phyloP scores from a whole-genome alignment of 306 rosid genomes.

The Casuarina glauca region DNA sequence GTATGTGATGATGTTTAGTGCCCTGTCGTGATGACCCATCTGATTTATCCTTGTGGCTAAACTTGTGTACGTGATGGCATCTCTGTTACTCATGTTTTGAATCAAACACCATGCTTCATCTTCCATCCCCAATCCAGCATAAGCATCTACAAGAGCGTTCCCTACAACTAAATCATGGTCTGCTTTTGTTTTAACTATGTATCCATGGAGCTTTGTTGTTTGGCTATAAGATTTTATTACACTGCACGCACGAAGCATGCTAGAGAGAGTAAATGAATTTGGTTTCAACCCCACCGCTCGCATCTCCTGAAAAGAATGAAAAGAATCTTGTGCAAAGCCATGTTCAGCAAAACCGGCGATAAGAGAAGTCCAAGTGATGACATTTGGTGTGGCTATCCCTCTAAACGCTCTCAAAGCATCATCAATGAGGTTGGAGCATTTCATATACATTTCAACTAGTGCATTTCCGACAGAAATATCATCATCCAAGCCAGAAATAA shows the following conservation, averaged over 20 bases:
- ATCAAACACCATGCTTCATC: constrained; percentile 52
- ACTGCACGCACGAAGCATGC: constrained; percentile 49
- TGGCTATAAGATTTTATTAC: constrained; percentile 38
- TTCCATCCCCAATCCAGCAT: constrained; percentile 53
- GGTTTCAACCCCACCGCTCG: constrained; percentile 55
- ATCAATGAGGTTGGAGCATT: constrained; percentile 43
- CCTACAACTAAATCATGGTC: constrained; percentile 46
- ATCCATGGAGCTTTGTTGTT: constrained; percentile 51
- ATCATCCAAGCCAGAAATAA: constrained; percentile 51
- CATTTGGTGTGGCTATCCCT: constrained; percentile 44
- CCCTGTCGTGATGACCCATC: constrained; percentile 50
- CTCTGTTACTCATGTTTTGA: constrained; percentile 46
- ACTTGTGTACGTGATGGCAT: constrained; percentile 61
- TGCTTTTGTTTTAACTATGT: constrained; percentile 49
- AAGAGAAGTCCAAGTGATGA: constrained; percentile 74
- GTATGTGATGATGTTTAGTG: constrained; percentile 40
- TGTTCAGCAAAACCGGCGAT: constrained; percentile 58
- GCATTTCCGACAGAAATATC: constrained; percentile 60
- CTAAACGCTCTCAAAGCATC: constrained; percentile 51
- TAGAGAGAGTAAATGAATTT: constrained; percentile 55
- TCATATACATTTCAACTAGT: constrained; percentile 65
- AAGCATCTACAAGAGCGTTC: constrained; percentile 75
- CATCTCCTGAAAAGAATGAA: constrained; percentile 51
- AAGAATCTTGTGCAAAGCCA: constrained; percentile 51
- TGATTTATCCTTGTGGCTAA: constrained; percentile 60